Percentiles rank a stretch among this genome's conserved stretches.
Evolutionary conservation across 2,329 filamentous ascomycete species (phyloP).

Genomic region (Exophiala xenobiotica): DNA sequence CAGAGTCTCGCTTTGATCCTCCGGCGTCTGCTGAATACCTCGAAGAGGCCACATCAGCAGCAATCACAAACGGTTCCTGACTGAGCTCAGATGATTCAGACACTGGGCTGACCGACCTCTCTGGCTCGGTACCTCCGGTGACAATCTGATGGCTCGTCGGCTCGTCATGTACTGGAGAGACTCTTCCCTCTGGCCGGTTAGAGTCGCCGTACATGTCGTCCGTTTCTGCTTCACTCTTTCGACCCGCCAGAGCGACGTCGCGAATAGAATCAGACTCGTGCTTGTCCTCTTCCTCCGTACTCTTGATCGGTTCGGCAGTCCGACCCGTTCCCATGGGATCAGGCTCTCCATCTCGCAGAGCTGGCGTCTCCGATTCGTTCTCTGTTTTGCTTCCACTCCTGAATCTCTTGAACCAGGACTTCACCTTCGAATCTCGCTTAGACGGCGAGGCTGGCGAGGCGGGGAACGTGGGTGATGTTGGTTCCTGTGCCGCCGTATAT

Average conservation of each 20-base stretch:
- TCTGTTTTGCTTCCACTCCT: conserved; percentile 23
- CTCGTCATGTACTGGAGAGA: conserved; percentile 20
- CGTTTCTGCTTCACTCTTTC: conserved; percentile 24
- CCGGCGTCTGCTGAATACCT: conserved; percentile 20
- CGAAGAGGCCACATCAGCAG: conserved; percentile 24
- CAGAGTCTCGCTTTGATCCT: conserved; percentile 20
- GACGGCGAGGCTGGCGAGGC: conserved; percentile 22
- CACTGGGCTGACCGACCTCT: conserved; percentile 29
- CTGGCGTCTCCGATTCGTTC: conserved; percentile 16
- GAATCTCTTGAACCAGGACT: conserved; percentile 28
- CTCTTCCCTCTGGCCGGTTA: conserved; percentile 10
- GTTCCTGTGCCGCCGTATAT: conserved; percentile 11
- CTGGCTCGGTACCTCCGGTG: conserved; percentile 1
- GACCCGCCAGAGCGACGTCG: conserved; percentile 31
- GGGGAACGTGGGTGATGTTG: conserved; percentile 6
- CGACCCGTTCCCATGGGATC: neutral
- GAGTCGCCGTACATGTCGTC: conserved; percentile 30
- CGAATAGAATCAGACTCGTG: conserved; percentile 27
- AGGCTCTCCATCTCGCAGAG: conserved; percentile 1
- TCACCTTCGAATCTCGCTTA: conserved; percentile 26
- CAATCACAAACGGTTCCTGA: conserved; percentile 25
- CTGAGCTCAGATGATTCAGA: conserved; percentile 18
- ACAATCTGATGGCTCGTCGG: conserved; percentile 1
- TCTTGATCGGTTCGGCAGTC: conserved; percentile 4
- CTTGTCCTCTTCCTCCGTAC: conserved; percentile 13